Evolutionary conservation across 1,139 yeast genomes (phyloP), one percentile per base, ranked within the genome.

Genomic region (Geotrichum fermentans): DNA sequence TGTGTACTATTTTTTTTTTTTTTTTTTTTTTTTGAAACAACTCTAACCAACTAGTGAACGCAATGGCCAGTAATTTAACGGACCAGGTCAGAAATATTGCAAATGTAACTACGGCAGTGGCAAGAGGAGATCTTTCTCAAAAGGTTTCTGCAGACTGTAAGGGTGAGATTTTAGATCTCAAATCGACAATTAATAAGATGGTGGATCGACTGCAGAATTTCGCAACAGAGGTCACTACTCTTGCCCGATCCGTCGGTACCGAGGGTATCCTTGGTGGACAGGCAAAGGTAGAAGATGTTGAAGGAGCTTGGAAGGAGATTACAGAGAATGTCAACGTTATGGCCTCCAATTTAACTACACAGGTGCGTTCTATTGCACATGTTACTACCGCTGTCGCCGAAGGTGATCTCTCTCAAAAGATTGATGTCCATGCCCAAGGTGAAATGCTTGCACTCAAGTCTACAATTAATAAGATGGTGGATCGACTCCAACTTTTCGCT

Each of bases 371-470:
- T 3, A 87, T 87, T 61, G 95, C 95, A 7, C 84, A 90, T 2
- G 95, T 87, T 47, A 87, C 96, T 0, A 87, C 95, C 1, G 95
- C 95, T 1, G 95, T 87, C 45, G 95, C 95, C 2, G 87, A 85
- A 68, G 96, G 96, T 62, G 95, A 87, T 64, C 74, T 87, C 60
- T 81, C 89, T 2, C 95, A 85, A 64, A 87, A 87, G 67, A 87
- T 87, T 68, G 88, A 80, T 58, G 95, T 87, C 24, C 92, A 83
- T 62, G 95, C 95, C 11, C 94, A 86, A 65, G 96, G 96, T 49
- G 95, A 85, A 67, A 68, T 69, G 65, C 73, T 83, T 56, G 90
- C 86, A 52, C 74, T 84, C 64, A 85, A 84, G 61, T 79, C 82
- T 55, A 84, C 95, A 14, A 84, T 84, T 68, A 84, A 84, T 67